Base-by-base conservation (phyloP, 805 yeast genomes). In the Saccharomycopsis schoenii region DNA sequence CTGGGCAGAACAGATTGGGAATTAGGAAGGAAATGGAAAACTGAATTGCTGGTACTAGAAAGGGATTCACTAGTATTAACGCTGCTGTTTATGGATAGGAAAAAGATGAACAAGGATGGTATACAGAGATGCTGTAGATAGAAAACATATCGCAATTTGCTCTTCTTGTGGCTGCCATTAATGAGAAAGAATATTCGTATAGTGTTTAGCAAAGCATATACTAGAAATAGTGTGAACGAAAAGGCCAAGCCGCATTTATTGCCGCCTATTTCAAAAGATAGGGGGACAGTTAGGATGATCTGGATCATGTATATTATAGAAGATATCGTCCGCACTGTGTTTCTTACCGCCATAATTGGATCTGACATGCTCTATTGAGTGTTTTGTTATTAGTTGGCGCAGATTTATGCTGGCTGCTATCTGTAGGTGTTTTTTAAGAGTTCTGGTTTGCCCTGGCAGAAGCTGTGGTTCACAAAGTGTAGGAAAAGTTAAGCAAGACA, bases 181-280 rank as follows among this genome's bases (percentile, higher is more conserved):
- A 47, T 19, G 4, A 63, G 68, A 0, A 75, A 70, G 10, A 84
- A 66, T 37, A 90, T 77, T 61, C 96, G 78, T 37, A 90, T 68
- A 1, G 96, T 84, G 9, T 97, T 89, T 60, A 89, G 74, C 5
- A 81, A 70, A 63, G 89, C 85, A 72, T 91, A 92, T 59, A 87
- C 73, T 52, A 81, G 75, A 60, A 89, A 81, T 56, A 93, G 78
- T 6, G 96, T 85, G 39, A 84, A 79, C 0, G 93, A 84, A 71
- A 84, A 94, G 19, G 96, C 83, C 62, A 94, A 75, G 0, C 99
- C 99, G 73, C 98, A 93, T 60, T 83, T 79, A 19, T 85, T 80
- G 1, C 98, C 97, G 10, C 98, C 98, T 43, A 90, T 86, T 69
- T 93, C 97, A 73, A 94, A 94, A 25, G 97, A 88, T 64, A 94